Percentiles rank a stretch among this genome's conserved stretches.
These are phyloP conservation scores for Glarea lozoyensis DNA, from an alignment of 495 filamentous ascomycete species.

Conservation along the genomic window DNA sequence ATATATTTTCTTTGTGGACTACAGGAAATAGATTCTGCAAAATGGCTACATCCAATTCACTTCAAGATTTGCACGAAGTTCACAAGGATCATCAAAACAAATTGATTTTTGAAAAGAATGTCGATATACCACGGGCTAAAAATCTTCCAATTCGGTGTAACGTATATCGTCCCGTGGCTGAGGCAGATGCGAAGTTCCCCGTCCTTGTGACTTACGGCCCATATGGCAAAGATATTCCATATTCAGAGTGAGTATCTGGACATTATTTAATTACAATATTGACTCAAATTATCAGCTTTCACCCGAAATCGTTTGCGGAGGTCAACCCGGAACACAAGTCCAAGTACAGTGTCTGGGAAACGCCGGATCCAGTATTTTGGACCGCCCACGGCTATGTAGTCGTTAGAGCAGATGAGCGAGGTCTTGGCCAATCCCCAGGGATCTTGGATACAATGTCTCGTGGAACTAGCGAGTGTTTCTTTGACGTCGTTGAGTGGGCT, in stretches of 20 bases:
- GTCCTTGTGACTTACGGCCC: conserved; percentile 48
- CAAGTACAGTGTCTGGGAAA: conserved; percentile 25
- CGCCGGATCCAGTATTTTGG: conserved; percentile 29
- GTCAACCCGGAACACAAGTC: conserved; percentile 31
- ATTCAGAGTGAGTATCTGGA: conserved; percentile 24
- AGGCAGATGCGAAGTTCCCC: neutral
- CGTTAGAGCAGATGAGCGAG: conserved; percentile 9
- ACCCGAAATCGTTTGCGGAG: conserved; percentile 27
- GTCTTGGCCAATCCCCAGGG: conserved; percentile 7
- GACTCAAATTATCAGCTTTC: conserved; percentile 34
- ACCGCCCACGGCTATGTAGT: conserved; percentile 12
- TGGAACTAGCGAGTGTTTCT: conserved; percentile 1
- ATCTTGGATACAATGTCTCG: conserved; percentile 1
- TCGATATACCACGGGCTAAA: conserved; percentile 18
- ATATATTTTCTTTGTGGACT: too few species aligned
- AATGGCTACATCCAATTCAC: conserved; percentile 9
- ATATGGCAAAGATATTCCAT: conserved; percentile 55
- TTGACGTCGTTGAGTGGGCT: conserved; percentile 10
- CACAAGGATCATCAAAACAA: conserved; percentile 5
- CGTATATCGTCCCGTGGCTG: neutral
- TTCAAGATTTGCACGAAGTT: conserved; percentile 12
- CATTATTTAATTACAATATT: neutral
- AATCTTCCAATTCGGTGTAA: too few species aligned
- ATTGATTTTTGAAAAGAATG: conserved; percentile 19
- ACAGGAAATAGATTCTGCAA: too few species aligned